These are phyloP conservation scores for Aciculosporium take DNA, from an alignment of 2,329 filamentous ascomycete species.

Conservation along the genomic window DNA sequence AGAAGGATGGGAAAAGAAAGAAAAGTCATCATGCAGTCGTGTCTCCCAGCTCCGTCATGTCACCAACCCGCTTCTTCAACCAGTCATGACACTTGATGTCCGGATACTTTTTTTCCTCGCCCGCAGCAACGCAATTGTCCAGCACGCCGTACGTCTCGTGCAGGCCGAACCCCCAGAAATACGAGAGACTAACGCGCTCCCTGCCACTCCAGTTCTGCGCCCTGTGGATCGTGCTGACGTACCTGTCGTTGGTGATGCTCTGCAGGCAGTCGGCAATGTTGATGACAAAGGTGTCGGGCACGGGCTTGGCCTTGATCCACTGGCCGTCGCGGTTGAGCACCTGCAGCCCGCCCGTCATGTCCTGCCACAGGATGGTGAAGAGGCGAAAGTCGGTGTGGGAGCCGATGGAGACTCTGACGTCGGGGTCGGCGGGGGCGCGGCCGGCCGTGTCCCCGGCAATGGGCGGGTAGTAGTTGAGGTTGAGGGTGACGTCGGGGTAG, in stretches of 20 bases:
- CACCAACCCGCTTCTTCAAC: conserved; percentile 19
- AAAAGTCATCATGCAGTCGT: no score
- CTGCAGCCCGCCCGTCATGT: conserved; percentile 27
- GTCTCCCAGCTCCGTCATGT: conserved; percentile 15
- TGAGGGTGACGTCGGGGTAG: conserved; percentile 32
- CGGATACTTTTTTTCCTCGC: conserved; percentile 21
- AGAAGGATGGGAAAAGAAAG: no score
- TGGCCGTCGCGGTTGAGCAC: conserved; percentile 24
- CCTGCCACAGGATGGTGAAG: conserved; percentile 34
- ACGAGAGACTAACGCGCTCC: conserved; percentile 30
- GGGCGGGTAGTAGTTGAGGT: conserved; percentile 27
- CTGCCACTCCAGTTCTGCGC: conserved; percentile 26
- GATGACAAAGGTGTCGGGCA: conserved; percentile 31
- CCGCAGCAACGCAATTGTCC: conserved; percentile 21
- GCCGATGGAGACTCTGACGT: conserved; percentile 25
- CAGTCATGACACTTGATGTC: conserved; percentile 26
- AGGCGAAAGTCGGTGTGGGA: conserved; percentile 40
- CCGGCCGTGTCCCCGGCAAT: conserved; percentile 3
- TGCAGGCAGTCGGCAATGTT: conserved; percentile 38
- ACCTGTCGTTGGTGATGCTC: conserved; percentile 35
- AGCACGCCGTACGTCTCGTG: conserved; percentile 27
- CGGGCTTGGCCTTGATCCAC: conserved; percentile 28
- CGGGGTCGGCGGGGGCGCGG: background rate
- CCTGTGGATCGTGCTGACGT: conserved; percentile 34
- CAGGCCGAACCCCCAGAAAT: conserved; percentile 30